Conservation (phyloP, 768 basidiomycete genomes). For the Pleurotus pulmonarius region DNA sequence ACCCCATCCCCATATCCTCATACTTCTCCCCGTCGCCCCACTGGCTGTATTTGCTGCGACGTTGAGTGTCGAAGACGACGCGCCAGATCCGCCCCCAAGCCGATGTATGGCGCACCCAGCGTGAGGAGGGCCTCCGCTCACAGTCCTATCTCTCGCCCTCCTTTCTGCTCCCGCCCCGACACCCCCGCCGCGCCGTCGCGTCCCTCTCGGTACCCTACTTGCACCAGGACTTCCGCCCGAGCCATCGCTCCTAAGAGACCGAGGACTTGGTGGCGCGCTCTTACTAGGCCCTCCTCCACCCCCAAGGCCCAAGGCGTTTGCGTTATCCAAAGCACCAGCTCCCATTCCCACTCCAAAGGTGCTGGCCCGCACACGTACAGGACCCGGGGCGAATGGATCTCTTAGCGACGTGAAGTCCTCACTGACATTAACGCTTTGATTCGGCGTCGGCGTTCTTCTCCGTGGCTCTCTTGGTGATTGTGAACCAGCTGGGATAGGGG, state of each 20-base stretch:
- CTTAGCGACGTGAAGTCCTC: constrained; percentile 6
- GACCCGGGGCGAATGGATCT: neutral
- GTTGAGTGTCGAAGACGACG: neutral
- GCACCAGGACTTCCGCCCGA: no score
- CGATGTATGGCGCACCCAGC: neutral
- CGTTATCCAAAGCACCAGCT: neutral
- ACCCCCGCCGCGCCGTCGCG: neutral
- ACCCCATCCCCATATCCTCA: constrained; percentile 6
- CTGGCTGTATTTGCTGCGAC: neutral
- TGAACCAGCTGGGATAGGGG: no score
- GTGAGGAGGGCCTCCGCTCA: neutral
- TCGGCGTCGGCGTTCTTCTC: no score
- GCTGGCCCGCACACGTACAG: neutral
- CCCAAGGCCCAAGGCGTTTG: neutral
- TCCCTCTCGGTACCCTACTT: no score
- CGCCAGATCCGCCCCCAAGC: neutral
- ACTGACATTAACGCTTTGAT: neutral
- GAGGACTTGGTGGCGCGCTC: no score
- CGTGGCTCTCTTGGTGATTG: no score
- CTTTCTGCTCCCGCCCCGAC: neutral
- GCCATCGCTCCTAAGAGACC: no score
- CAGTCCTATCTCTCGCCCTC: no score
- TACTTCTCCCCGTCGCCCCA: neutral
- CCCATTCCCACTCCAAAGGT: neutral
- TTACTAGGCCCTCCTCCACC: neutral